phyloP scores from a whole-genome alignment of 345 rosid species.

The Hypericum androsaemum region DNA sequence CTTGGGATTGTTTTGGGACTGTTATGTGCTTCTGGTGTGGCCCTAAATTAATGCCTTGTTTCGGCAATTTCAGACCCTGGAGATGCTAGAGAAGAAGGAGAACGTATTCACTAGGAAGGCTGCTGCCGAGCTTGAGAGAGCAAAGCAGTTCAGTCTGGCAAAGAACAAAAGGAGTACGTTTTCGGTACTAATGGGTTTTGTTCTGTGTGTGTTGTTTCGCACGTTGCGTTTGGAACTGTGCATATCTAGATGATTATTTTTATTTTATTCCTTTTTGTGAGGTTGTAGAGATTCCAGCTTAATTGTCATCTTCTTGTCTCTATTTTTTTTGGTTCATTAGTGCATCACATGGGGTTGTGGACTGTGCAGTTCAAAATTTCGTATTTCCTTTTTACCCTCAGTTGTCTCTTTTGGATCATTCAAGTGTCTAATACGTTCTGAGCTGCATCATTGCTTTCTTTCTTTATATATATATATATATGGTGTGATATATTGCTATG shows the following conservation, averaged over 20 bases:
- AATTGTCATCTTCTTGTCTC: no score
- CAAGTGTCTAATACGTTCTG: no score
- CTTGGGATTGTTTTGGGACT: not conserved
- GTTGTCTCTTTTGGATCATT: no score
- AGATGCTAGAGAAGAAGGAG: constrained; percentile 91
- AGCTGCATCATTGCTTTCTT: not conserved
- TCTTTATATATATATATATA: no score
- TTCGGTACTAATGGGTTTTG: not conserved
- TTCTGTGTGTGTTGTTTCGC: not conserved
- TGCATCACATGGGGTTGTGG: no score
- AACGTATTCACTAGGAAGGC: constrained; percentile 70
- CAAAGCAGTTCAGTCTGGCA: constrained; percentile 44
- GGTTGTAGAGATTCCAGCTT: no score
- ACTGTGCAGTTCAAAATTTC: no score
- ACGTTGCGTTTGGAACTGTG: not conserved
- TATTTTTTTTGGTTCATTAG: no score
- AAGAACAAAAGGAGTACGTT: constrained; percentile 57
- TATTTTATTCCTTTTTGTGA: no score
- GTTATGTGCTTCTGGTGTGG: not conserved
- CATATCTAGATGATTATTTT: no score
- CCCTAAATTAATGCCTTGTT: constrained; percentile 1
- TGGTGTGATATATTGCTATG: constrained; percentile 15
- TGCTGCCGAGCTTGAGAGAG: constrained; percentile 58
- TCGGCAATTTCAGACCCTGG: constrained; percentile 46
- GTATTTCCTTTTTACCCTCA: no score